Evolutionary conservation across 2,329 filamentous ascomycete genomes (phyloP), one percentile per base, ranked within the genome.

Genomic region (Periglandula ipomoeae): DNA sequence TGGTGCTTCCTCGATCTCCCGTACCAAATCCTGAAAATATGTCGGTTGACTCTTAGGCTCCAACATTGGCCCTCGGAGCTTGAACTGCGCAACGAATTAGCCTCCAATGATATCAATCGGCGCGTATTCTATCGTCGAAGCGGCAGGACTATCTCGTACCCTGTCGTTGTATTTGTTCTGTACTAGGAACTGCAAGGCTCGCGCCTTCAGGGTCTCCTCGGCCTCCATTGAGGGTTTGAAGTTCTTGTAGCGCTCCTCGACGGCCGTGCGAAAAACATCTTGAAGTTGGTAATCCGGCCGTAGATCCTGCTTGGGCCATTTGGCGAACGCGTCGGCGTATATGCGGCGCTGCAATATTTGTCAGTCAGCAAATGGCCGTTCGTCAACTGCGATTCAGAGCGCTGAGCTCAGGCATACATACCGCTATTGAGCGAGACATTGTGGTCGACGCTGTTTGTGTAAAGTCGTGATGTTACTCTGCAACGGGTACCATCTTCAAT

Each of bases 261-360:
- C 59, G 26, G 59, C 57, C 50, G 64, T 64, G 50, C 59, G 59
- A 44, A 85, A 65, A 30, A 78, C 70, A 54, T 79, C 72, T 58
- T 78, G 78, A 55, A 85, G 73, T 61, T 84, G 79, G 60, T 76
- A 71, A 50, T 81, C 74, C 7, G 81, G 81, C 0, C 82, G 79
- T 40, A 85, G 71, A 50, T 70, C 68, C 58, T 85, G 81, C 57
- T 76, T 75, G 41, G 82, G 82, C 82, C 82, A 86, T 53, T 72
- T 71, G 50, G 73, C 68, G 48, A 69, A 64, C 54, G 61, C 64
- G 49, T 68, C 65, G 44, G 60, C 56, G 58, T 68, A 69, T 42
- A 67, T 60, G 50, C 62, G 64, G 54, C 61, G 60, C 67, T 70
- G n/a, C n/a, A n/a, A n/a, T n/a, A n/a, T n/a, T n/a, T n/a, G n/a